Percentiles rank a stretch among this genome's conserved stretches.
Evolutionary conservation across 2,329 filamentous ascomycete species (phyloP).

Genomic region (Zarea fungicola): DNA sequence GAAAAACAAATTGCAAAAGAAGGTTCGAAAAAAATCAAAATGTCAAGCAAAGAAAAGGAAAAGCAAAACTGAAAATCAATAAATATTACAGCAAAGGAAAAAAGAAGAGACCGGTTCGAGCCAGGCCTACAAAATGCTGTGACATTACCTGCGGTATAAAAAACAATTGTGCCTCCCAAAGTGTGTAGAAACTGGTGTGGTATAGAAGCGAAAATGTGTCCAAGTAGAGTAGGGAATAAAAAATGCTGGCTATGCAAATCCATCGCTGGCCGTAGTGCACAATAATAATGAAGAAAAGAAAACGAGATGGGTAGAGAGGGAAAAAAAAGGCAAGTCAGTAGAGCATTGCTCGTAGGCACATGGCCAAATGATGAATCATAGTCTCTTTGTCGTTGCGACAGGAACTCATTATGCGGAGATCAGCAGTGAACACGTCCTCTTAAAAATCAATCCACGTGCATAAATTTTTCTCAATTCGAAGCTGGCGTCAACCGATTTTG

Average conservation of each 20-base stretch:
- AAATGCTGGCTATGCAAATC: constrained; percentile 9
- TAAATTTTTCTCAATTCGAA: too few species aligned
- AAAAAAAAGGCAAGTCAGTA: background rate
- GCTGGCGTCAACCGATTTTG: constrained; percentile 3
- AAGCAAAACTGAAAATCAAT: too few species aligned
- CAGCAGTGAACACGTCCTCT: too few species aligned
- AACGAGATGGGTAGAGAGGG: too few species aligned
- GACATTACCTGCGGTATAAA: background rate
- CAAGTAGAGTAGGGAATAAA: background rate
- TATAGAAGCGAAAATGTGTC: background rate
- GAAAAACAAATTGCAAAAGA: background rate
- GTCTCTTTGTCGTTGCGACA: constrained; percentile 5
- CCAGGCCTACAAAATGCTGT: constrained; percentile 4
- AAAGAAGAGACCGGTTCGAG: background rate
- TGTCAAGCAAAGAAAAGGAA: too few species aligned
- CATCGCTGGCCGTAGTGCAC: constrained; percentile 3
- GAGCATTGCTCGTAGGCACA: background rate
- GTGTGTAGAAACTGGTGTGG: too few species aligned
- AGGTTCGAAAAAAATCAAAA: too few species aligned
- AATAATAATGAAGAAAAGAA: background rate
- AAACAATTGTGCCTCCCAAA: too few species aligned
- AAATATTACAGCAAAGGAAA: constrained; percentile 7
- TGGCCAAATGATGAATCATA: constrained; percentile 2
- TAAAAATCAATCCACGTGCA: too few species aligned
- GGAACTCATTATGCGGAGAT: too few species aligned